Conservation (phyloP, 192 early-diverging fungal genomes). For the Piromyces finnis region DNA sequence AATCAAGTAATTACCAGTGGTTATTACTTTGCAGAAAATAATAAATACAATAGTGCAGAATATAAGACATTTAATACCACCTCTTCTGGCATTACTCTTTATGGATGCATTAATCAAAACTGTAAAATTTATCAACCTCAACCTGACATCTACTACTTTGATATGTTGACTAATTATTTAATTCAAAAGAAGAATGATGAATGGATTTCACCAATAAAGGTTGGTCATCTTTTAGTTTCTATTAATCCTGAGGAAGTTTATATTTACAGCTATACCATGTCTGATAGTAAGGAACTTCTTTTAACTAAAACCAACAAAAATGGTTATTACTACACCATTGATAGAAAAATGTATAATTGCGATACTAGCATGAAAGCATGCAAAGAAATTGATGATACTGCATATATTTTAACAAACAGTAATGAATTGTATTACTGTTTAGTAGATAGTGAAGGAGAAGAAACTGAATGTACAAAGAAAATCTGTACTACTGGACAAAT, state of each 20-base stretch:
- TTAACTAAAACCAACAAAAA: neutral
- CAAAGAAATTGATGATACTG: neutral
- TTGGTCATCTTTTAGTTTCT: neutral
- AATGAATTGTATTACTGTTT: neutral
- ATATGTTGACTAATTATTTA: neutral
- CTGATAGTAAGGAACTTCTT: neutral
- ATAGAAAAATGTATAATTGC: neutral
- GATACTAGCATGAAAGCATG: neutral
- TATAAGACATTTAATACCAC: neutral
- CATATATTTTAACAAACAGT: neutral
- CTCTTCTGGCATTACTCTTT: neutral
- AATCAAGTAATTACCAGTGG: neutral
- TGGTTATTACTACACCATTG: neutral
- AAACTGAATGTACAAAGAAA: neutral
- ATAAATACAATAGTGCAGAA: neutral
- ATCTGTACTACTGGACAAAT: neutral
- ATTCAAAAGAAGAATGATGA: neutral
- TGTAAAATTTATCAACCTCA: neutral
- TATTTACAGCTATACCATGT: neutral
- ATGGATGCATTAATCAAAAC: neutral
- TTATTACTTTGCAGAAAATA: neutral
- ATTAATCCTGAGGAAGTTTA: neutral
- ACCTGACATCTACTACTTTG: neutral
- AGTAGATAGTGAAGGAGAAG: neutral
- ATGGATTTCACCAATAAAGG: neutral